Percentiles rank a stretch among this genome's conserved stretches.
These are phyloP conservation scores for Meyerozyma sp. DNA, from an alignment of 1,139 yeast species.

Conservation along the genomic window DNA sequence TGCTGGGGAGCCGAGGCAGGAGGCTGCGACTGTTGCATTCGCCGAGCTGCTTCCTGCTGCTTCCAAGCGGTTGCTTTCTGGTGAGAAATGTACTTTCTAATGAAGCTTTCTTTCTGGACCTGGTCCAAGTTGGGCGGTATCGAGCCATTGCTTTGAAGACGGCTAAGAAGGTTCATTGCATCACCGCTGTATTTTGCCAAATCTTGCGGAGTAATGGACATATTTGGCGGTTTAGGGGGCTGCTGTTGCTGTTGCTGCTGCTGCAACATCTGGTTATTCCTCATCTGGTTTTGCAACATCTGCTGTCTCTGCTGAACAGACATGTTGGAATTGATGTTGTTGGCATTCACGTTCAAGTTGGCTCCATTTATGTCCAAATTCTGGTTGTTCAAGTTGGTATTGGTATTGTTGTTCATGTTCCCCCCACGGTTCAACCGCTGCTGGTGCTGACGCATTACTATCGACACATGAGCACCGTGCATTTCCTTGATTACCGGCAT, in stretches of 20 bases:
- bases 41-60: constrained; percentile 23
- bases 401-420: constrained; percentile 5
- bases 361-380: not conserved
- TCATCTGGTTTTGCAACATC: constrained; percentile 5
- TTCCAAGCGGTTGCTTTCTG: constrained; percentile 40
- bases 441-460: constrained; percentile 31
- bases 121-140: constrained; percentile 29
- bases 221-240: constrained; percentile 26
- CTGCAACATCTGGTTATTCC: constrained; percentile 6
- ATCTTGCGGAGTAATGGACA: constrained; percentile 39
- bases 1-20: constrained; percentile 6
- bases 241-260: constrained; percentile 8
- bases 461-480: constrained; percentile 52
- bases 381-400: constrained; percentile 8
- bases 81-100: constrained; percentile 36
- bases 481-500: constrained; percentile 56
- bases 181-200: constrained; percentile 36
- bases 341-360: constrained; percentile 3
- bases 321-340: constrained; percentile 2
- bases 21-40: constrained; percentile 4
- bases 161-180: constrained; percentile 33
- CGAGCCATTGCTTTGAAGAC: constrained; percentile 36
- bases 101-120: constrained; percentile 34
- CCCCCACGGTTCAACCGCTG: constrained; percentile 13
- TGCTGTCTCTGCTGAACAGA: constrained; percentile 4